Evolutionary conservation across 129 eudicot species (phyloP), one percentile per base, ranked within the genome.

Genomic region (Flaveria sonorensis): DNA sequence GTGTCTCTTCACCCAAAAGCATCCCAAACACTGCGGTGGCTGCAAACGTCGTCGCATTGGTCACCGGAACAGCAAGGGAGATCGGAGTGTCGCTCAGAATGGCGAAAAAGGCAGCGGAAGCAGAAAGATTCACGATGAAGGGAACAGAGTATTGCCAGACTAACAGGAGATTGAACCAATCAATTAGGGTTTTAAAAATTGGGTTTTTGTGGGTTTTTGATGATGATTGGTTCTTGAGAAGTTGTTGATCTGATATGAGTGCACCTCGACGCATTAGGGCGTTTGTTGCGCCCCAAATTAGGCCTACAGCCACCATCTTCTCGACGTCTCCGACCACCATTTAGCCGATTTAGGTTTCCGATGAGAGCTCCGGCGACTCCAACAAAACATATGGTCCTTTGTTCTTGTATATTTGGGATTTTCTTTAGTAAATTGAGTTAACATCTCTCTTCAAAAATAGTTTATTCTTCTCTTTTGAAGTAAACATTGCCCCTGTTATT

Each of bases 21-120:
- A 87, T 74, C 74, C 97, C 98, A 53, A 89, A 84, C 36, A 91
- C 92, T 10, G 97, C 96, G 16, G 98, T 94, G 43, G 97, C 98
- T n/a, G 97, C 96, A 74, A 94, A 91, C n/a, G 98, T 89, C 16
- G 96, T 91, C 47, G 96, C 98, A 86, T 94, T 94, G 66, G 98
- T 94, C 10, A 94, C 98, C 46, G 98, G 98, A 60, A 94, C 98
- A 23, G 98, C 96, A 40, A 88, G 73, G 0, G 98, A 94, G 52
- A 94, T 94, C 10, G 97, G 97, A 2, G 90, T 82, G 26, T 91
- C 81, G 39, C 84, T 88, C 39, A 91, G 50, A 24, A 89, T 87
- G 10, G 86, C 92, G 75, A 89, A 91, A 77, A 94, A 94, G 1
- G 98, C 72, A 40, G 93, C 97, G 0, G 98, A 94, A 40, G 98